Evolutionary conservation across 73 alveolate genomes (phyloP), one percentile per base, ranked within the genome.

Genomic region (Paramecium tetraurelia): DNA sequence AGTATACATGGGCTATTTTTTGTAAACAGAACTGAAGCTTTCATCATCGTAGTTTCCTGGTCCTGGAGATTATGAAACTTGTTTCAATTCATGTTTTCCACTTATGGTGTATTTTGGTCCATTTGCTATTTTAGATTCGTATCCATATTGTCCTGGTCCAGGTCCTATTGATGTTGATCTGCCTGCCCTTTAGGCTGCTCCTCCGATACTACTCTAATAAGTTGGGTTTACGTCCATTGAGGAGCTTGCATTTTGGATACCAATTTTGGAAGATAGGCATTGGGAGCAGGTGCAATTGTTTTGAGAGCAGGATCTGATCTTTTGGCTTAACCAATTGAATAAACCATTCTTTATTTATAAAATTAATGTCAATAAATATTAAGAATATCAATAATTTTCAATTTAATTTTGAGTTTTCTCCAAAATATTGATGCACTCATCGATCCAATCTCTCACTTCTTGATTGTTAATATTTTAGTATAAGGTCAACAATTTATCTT

Each of bases 41-140:
- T 63, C 84, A 63, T 63, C 84, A 80, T 80, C 16, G 46, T 80
- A 80, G 50, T 80, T 80, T 80, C 90, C 90, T 10, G 90, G 90
- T n/a, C 90, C 90, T 21, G 90, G 90, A 80, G 90, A 80, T 80
- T n/a, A 35, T 5, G 90, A 80, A 4, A 12, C 22, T 14, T 33
- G 5, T 80, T 80, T 80, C 6, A 24, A 2, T 12, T 80, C 76
- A 80, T 80, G 90, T 46, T 80, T 80, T 46, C 76, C 75, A 43
- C 27, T 35, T 24, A 80, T 41, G 2, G 90, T 31, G 14, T 24
- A 80, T 22, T 80, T 80, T 3, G 90, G 90, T 9, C 90, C 90
- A 44, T 80, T 76, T 44, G 46, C 14, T 1, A 46, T 18, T 22
- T 80, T 48, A 21, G 41, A 44, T 44, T 72, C 10, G 16, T 21